Conservation (phyloP, 352 stramenopile genomes). For the Detonula confervacea region DNA sequence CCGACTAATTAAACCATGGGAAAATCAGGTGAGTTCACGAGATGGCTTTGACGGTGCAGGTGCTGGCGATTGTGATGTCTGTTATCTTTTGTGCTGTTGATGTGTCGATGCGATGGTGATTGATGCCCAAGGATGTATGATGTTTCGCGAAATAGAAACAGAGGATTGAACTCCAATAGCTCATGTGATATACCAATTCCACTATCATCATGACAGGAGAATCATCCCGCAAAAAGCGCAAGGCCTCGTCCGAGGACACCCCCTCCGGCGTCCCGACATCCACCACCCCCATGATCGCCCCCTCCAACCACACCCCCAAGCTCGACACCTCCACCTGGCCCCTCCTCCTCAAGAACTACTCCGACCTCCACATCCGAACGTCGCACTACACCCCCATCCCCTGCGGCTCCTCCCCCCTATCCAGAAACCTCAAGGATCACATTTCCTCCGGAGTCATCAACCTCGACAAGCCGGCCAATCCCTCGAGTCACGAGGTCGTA, state of each 20-base stretch:
- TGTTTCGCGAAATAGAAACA: not conserved
- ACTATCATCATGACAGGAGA: conserved; percentile 24
- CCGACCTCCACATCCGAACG: conserved; percentile 96
- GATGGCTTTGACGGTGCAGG: not conserved
- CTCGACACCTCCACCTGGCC: conserved; percentile 98
- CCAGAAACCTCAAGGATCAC: conserved; percentile 97
- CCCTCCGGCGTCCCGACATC: conserved; percentile 14
- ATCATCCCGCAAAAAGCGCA: conserved; percentile 64
- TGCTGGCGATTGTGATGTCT: not conserved
- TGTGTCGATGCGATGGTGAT: not conserved
- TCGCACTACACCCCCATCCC: conserved; percentile 99
- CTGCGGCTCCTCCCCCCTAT: conserved; percentile 94
- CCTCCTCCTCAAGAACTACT: conserved; percentile 99
- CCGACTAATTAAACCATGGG: conserved; percentile 38
- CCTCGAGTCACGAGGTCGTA: conserved; percentile 99
- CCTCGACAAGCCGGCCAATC: conserved; percentile 99
- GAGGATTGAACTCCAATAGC: not conserved
- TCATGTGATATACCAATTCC: not conserved
- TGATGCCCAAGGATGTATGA: too few species aligned
- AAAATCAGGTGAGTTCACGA: conserved; percentile 38
- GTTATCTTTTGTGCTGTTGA: too few species aligned
- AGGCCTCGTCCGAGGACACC: conserved; percentile 48
- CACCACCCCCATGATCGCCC: conserved; percentile 74
- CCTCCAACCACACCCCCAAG: conserved; percentile 87
- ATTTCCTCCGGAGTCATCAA: conserved; percentile 99